A percentile compares a stretch with the other conserved stretches of the same genome.
These are phyloP conservation scores for Caloboletus inedulis DNA, from an alignment of 1,284 basidiomycete species.

Conservation along the genomic window DNA sequence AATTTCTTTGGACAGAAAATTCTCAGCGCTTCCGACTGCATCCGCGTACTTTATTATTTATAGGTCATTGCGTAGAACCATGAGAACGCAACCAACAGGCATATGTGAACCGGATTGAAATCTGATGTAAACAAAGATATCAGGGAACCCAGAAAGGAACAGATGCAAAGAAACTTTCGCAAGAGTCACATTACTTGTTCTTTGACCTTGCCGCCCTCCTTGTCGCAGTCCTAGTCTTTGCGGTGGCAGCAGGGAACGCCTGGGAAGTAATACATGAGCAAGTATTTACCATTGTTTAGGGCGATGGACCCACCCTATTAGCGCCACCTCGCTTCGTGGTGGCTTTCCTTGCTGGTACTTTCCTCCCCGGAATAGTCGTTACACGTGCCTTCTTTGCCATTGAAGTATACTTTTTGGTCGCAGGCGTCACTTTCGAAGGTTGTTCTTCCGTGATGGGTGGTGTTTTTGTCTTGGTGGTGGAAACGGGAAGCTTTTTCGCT, in stretches of 20 bases:
- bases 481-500: slow-evolving; percentile 16
- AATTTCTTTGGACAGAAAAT: neutral
- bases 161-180: neutral
- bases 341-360: slow-evolving; percentile 39
- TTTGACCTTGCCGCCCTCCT: slow-evolving; percentile 30
- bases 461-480: slow-evolving; percentile 1
- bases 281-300: slow-evolving; percentile 23
- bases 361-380: slow-evolving; percentile 36
- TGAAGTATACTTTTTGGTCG: slow-evolving; percentile 33
- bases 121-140: neutral
- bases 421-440: slow-evolving; percentile 27
- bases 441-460: slow-evolving; percentile 24
- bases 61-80: neutral
- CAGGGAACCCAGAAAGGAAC: neutral
- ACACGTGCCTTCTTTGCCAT: slow-evolving; percentile 40
- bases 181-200: slow-evolving; percentile 27
- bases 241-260: slow-evolving; percentile 37
- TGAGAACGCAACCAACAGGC: neutral
- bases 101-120: neutral
- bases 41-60: neutral
- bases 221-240: slow-evolving; percentile 3
- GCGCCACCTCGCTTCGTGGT: slow-evolving; percentile 24
- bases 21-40: neutral
- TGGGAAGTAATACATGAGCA: slow-evolving; percentile 36
- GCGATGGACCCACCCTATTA: slow-evolving; percentile 28